Evolutionary conservation across 768 basidiomycete species (phyloP), one percentile per base, ranked within the genome.

Genomic region (Lactarius deliciosus): DNA sequence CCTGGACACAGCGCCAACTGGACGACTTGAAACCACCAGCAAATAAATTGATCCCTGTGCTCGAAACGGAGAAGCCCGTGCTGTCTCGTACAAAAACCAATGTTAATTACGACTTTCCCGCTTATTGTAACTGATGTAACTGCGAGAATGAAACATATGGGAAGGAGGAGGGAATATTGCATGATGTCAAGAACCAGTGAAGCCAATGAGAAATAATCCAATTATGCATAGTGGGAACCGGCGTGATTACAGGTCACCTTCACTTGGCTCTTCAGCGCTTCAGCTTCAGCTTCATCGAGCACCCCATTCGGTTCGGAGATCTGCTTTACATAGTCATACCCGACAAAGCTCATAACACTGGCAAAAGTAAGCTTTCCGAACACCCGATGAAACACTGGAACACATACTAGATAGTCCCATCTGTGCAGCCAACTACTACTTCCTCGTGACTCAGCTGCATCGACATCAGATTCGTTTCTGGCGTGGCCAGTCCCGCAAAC

Each of bases 391-490:
- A 61, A 10, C 50, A 4, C 22, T 25, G 13, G 50, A 53, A 25
- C 16, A 81, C 91, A 78, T 69, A 94, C 92, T 94, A 94, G 71
- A 94, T 94, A 3, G 91, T 92, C 16, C 92, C 92, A 76, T 94
- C 92, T 32, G 91, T 91, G 79, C 92, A 94, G 0, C 92, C 92
- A 34, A 95, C 91, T n/a, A 94, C 92, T 1, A 95, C 89, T 74
- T 94, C 92, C 73, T 95, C 93, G 70, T 94, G 90, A 71, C 90
- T 93, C 72, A 96, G 75, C 69, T 92, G 92, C 88, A 96, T 91
- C 68, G 90, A 91, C 94, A 94, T 94, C 9, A 94, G 94, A 72
- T 96, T 94, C 83, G 94, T 28, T 92, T 91, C 94, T 2, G 94
- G 92, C 28, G 86, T 90, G 36, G 92, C 90, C 53, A 96, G 81